These are phyloP conservation scores for Crithidia brevicula DNA, from an alignment of 208 protist genomes.

Conservation along the genomic window DNA sequence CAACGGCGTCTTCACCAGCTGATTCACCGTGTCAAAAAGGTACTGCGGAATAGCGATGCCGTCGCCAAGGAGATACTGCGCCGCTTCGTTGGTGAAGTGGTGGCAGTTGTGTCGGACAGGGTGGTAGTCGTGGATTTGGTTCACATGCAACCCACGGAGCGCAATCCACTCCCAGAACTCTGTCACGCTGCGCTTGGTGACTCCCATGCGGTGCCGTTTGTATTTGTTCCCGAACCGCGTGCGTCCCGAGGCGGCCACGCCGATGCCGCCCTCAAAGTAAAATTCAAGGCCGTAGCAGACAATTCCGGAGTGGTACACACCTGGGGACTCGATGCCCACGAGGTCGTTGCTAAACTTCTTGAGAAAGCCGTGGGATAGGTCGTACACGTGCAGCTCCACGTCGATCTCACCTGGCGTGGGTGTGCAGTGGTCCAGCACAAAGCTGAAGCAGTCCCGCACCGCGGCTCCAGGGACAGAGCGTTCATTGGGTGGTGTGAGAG, in stretches of 20 bases:
- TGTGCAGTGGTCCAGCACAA: conserved; percentile 31
- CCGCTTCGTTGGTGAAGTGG: conserved; percentile 81
- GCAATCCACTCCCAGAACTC: conserved; percentile 71
- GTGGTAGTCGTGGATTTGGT: conserved; percentile 85
- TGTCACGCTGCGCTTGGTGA: conserved; percentile 40
- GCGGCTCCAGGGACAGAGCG: conserved; percentile 25
- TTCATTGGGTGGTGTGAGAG: conserved; percentile 31
- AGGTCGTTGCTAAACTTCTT: conserved; percentile 55
- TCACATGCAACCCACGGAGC: conserved; percentile 31
- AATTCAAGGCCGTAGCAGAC: conserved; percentile 94
- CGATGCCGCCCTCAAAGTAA: conserved; percentile 94
- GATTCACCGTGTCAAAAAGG: conserved; percentile 54
- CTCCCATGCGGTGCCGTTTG: conserved; percentile 53
- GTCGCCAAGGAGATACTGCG: conserved; percentile 63
- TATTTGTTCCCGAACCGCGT: conserved; percentile 89
- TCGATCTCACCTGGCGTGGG: conserved; percentile 1
- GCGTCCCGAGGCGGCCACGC: conserved; percentile 38
- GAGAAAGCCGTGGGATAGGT: conserved; percentile 85
- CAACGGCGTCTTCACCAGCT: conserved; percentile 45
- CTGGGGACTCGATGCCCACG: conserved; percentile 74
- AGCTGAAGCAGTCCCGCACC: conserved; percentile 38
- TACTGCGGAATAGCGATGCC: conserved; percentile 36
- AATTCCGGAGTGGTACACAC: conserved; percentile 92
- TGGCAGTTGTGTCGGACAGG: conserved; percentile 93
- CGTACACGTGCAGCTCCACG: conserved; percentile 90